phyloP scores from a whole-genome alignment of 139 green algal genomes.

The Klebsormidium nitens region DNA sequence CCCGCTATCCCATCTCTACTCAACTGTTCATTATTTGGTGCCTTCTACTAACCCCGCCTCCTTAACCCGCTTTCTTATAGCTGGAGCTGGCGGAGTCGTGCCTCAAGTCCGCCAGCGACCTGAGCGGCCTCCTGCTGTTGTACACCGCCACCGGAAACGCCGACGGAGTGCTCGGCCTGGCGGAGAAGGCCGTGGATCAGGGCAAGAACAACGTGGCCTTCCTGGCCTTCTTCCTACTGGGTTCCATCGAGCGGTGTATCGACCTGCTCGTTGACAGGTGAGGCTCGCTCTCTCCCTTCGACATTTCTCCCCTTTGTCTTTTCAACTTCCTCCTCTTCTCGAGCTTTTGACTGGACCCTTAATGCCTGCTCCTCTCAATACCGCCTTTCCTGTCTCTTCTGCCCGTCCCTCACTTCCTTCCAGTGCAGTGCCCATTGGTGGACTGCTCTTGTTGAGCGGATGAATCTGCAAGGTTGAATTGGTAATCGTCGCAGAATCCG shows the following conservation, averaged over 20 bases:
- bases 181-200: slow-evolving; percentile 25
- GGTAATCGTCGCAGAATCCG: no score
- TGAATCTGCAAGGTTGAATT: no score
- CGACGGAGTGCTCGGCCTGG: slow-evolving; percentile 41
- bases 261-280: slow-evolving; percentile 63
- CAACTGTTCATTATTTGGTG: no score
- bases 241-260: slow-evolving; percentile 69
- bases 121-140: slow-evolving; percentile 85
- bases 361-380: not conserved
- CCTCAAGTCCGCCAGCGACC: slow-evolving; percentile 68
- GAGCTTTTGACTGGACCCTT: not conserved
- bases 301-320: not conserved
- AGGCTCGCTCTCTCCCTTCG: not conserved
- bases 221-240: slow-evolving; percentile 77
- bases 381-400: not conserved
- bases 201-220: slow-evolving; percentile 88
- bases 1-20: no score
- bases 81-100: slow-evolving; percentile 67
- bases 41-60: no score
- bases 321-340: no score
- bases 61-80: no score
- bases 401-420: not conserved
- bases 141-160: slow-evolving; percentile 45
- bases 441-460: no score
- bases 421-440: no score